Evolutionary conservation across 371 early-diverging fungal species (phyloP).

Genomic region (Mucor plumbeus): DNA sequence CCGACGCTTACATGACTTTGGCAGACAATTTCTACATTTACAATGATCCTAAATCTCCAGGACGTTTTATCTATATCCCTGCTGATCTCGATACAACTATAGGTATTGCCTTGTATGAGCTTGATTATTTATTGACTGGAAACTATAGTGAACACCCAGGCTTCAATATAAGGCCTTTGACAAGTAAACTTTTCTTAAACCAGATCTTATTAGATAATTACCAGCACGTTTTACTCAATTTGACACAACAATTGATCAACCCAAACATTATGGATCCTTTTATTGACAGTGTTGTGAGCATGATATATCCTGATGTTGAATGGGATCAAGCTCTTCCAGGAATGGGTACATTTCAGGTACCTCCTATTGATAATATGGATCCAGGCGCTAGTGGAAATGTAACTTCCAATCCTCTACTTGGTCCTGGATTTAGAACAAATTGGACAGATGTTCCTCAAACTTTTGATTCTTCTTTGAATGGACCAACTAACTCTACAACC

Average conservation of each 20-base stretch:
- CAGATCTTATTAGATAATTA: conserved; percentile 23
- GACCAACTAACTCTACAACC: not conserved
- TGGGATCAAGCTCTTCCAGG: conserved; percentile 26
- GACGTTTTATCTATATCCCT: conserved; percentile 32
- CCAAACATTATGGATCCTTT: conserved; percentile 15
- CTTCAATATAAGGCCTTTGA: conserved; percentile 20
- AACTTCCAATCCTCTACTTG: not conserved
- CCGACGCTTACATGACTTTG: conserved; percentile 24
- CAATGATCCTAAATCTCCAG: conserved; percentile 4
- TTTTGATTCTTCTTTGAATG: conserved; percentile 11
- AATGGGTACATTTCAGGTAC: not conserved
- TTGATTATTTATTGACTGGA: conserved; percentile 18
- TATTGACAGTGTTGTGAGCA: conserved; percentile 24
- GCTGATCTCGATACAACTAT: conserved; percentile 38
- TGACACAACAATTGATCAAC: conserved; percentile 26
- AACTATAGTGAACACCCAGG: conserved; percentile 37
- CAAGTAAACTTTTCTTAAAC: conserved; percentile 14
- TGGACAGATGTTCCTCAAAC: not conserved
- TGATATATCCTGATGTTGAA: conserved; percentile 28
- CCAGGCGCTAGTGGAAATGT: not conserved
- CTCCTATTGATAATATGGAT: not conserved
- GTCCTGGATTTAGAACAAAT: not conserved
- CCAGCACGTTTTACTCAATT: conserved; percentile 9
- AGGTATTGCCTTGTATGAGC: conserved; percentile 24
- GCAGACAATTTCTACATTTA: conserved; percentile 27